Conservation (phyloP, 2,329 filamentous ascomycete genomes). For the Cercospora zeae-maydis region DNA sequence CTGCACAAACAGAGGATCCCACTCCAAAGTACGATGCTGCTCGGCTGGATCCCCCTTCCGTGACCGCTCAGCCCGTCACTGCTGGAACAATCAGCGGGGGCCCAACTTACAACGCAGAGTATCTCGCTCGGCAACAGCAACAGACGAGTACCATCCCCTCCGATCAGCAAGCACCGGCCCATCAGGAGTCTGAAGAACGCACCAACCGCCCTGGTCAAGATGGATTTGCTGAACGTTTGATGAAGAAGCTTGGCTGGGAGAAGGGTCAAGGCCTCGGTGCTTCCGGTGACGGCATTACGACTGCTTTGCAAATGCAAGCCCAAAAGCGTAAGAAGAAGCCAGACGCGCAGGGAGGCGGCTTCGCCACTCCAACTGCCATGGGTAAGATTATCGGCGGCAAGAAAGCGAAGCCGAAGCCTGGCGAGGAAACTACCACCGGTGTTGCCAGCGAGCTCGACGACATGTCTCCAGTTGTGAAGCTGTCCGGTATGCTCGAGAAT, state of each 20-base stretch:
- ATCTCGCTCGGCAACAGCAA: conserved; percentile 14
- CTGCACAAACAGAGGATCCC: neutral
- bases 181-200: conserved; percentile 44
- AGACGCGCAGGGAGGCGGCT: conserved; percentile 76
- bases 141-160: neutral
- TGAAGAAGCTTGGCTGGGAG: conserved; percentile 92
- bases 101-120: conserved; percentile 21
- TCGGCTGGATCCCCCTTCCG: neutral
- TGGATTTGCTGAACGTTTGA: conserved; percentile 80
- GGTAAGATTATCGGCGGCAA: conserved; percentile 79
- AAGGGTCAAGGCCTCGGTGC: conserved; percentile 85
- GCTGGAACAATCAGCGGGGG: conserved; percentile 13
- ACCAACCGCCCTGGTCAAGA: conserved; percentile 72
- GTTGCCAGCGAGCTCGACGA: conserved; percentile 35
- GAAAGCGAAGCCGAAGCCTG: conserved; percentile 44
- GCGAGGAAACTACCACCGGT: conserved; percentile 17
- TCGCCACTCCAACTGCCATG: conserved; percentile 62
- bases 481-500: conserved; percentile 80
- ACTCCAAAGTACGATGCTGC: conserved; percentile 4
- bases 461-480: conserved; percentile 78
- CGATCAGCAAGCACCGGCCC: neutral
- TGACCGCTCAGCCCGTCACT: neutral
- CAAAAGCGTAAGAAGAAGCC: conserved; percentile 78
- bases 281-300: conserved; percentile 74
- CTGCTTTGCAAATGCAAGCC: conserved; percentile 77